Percentiles rank a stretch among this genome's conserved stretches.
phyloP scores from a whole-genome alignment of 805 yeast species.

The Zygosaccharomyces lentus region DNA sequence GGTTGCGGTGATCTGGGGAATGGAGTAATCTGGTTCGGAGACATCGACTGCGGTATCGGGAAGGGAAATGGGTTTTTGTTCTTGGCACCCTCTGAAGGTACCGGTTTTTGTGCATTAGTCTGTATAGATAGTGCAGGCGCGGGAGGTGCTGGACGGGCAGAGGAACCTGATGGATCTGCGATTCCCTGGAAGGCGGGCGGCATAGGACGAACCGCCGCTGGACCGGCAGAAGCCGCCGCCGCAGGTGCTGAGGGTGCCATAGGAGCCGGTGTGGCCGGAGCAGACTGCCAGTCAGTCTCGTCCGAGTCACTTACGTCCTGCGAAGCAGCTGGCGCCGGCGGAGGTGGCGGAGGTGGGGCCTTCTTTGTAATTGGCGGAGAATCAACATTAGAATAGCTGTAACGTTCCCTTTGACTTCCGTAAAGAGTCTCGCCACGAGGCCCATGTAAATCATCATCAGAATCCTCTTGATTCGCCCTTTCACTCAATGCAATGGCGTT shows the following conservation, averaged over 20 bases:
- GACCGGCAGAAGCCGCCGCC: conserved; percentile 15
- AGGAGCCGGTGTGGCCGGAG: conserved; percentile 27
- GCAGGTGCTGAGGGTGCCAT: conserved; percentile 12
- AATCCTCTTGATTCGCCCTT: conserved; percentile 51
- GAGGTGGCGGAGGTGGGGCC: conserved; percentile 45
- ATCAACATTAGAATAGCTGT: conserved; percentile 26
- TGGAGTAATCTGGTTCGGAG: conserved; percentile 10
- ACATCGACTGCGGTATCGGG: conserved; percentile 14
- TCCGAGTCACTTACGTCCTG: conserved; percentile 12
- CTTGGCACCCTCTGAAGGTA: conserved; percentile 10
- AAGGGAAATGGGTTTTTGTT: conserved; percentile 19
- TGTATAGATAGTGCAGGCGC: conserved; percentile 9
- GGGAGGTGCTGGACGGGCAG: conserved; percentile 7
- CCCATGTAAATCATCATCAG: conserved; percentile 68
- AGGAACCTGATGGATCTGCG: conserved; percentile 1
- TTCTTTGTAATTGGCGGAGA: conserved; percentile 34
- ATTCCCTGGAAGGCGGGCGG: conserved; percentile 16
- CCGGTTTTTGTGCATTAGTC: conserved; percentile 11
- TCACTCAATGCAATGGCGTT: conserved; percentile 80
- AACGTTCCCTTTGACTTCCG: conserved; percentile 32
- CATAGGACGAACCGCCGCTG: conserved; percentile 19
- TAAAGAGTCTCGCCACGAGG: conserved; percentile 38
- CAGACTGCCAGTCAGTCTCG: conserved; percentile 18
- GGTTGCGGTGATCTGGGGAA: conserved; percentile 15
- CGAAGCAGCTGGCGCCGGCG: conserved; percentile 29